These are phyloP conservation scores for Phytophthora ohioensis DNA, from an alignment of 352 stramenopile species.

Conservation along the genomic window DNA sequence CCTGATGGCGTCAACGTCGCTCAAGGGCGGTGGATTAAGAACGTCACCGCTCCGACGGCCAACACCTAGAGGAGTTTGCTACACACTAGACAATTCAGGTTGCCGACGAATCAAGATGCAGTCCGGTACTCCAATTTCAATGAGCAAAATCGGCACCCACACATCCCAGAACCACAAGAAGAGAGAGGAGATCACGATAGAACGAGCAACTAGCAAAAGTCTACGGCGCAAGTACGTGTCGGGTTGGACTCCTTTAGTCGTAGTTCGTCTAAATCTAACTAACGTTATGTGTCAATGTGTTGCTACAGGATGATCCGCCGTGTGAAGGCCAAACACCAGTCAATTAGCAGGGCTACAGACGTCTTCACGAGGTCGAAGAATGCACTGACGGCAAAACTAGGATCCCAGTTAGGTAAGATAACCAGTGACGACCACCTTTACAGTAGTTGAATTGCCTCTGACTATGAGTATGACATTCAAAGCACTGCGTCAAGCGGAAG, in stretches of 20 bases:
- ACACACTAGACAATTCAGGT: conserved; percentile 68
- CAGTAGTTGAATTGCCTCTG: not conserved
- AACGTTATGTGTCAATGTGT: not conserved
- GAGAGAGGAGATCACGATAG: conserved; percentile 57
- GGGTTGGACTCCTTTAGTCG: not conserved
- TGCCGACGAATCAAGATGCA: conserved; percentile 82
- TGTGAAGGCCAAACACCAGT: conserved; percentile 56
- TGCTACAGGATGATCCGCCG: conserved; percentile 61
- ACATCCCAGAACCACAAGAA: conserved; percentile 20
- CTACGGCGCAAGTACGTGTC: conserved; percentile 66
- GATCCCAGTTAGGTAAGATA: conserved; percentile 47
- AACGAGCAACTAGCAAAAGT: conserved; percentile 64
- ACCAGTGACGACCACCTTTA: not conserved
- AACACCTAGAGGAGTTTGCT: conserved; percentile 66
- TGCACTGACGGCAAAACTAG: conserved; percentile 58
- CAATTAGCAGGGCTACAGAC: conserved; percentile 51
- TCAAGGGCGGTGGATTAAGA: conserved; percentile 18
- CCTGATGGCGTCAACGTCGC: conserved; percentile 23
- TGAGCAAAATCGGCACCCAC: conserved; percentile 4
- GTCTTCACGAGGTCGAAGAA: conserved; percentile 58
- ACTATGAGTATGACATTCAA: conserved; percentile 25
- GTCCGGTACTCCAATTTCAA: conserved; percentile 30
- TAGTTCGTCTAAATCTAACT: not conserved
- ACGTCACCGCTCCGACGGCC: conserved; percentile 17
- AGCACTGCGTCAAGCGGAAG: conserved; percentile 70